A percentile compares a stretch with the other conserved stretches of the same genome.
These are phyloP conservation scores for Syzygium aromaticum DNA, from an alignment of 345 rosid species.

Conservation along the genomic window DNA sequence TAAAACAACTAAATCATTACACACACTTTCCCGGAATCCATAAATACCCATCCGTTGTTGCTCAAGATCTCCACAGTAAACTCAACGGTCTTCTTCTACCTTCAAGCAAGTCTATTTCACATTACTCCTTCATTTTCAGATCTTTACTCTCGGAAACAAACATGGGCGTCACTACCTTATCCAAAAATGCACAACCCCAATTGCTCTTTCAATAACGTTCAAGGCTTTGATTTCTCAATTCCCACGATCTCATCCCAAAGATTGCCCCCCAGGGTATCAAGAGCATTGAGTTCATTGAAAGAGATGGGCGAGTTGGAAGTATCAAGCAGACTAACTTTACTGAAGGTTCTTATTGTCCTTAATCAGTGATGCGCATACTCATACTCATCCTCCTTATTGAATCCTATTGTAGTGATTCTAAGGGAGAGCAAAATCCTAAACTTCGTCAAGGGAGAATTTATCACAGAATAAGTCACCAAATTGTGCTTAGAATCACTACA, in stretches of 20 bases:
- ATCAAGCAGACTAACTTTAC: conserved; percentile 13
- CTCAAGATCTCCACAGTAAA: not conserved
- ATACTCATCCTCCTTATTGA: not conserved
- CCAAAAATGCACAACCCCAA: not conserved
- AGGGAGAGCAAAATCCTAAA: not conserved
- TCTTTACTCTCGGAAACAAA: not conserved
- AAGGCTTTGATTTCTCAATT: not conserved
- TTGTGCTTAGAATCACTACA: not conserved
- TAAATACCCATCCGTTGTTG: not conserved
- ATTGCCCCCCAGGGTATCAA: conserved; percentile 19
- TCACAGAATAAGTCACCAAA: not conserved
- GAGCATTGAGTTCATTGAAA: conserved; percentile 14
- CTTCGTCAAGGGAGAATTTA: not conserved
- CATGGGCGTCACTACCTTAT: not conserved
- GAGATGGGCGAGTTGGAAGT: conserved; percentile 32
- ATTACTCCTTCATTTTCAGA: not conserved
- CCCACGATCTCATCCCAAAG: conserved; percentile 2
- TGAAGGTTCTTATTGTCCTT: not conserved
- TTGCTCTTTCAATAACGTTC: not conserved
- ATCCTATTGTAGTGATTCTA: not conserved
- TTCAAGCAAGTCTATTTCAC: not conserved
- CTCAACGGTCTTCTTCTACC: not conserved
- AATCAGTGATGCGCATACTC: not conserved
- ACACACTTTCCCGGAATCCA: not conserved
- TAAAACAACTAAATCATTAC: not conserved